Conservation (phyloP, 139 green algal species). For the Trebouxia sp. region DNA sequence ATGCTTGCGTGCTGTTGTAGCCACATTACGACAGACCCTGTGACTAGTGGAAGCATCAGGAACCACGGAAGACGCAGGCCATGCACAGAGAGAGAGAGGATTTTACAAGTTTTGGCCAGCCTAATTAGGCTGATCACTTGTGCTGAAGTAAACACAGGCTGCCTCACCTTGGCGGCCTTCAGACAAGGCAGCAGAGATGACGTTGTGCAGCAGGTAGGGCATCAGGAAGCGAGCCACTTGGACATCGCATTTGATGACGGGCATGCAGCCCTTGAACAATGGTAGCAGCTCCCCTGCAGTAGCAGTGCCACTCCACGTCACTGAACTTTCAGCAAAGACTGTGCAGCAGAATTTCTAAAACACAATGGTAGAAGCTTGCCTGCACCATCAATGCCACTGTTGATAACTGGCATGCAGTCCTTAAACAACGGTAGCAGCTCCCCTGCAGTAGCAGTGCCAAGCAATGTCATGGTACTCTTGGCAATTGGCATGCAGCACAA, state of each 20-base stretch:
- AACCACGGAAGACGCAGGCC: too few species aligned
- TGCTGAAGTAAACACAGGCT: neutral
- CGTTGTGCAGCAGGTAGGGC: constrained; percentile 77
- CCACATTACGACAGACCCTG: too few species aligned
- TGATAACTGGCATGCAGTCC: constrained; percentile 60
- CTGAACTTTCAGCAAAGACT: too few species aligned
- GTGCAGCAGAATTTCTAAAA: too few species aligned
- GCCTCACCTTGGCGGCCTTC: constrained; percentile 18
- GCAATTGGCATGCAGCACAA: too few species aligned
- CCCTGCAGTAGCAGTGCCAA: constrained; percentile 32
- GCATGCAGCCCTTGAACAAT: constrained; percentile 64
- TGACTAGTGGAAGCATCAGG: too few species aligned
- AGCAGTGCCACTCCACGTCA: too few species aligned
- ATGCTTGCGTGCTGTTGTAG: too few species aligned
- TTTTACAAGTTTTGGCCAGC: too few species aligned
- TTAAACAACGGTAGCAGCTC: constrained; percentile 52
- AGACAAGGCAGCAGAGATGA: constrained; percentile 48
- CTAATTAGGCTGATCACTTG: neutral
- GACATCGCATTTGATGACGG: constrained; percentile 73
- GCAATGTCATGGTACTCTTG: too few species aligned
- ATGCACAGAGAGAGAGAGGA: too few species aligned
- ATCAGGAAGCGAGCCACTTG: constrained; percentile 82
- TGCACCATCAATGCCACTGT: constrained; percentile 63
- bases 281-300: constrained; percentile 38
- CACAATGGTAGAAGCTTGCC: constrained; percentile 71